Evolutionary conservation across 352 stramenopile species (phyloP).

Genomic region (Phytopythium montanum): DNA sequence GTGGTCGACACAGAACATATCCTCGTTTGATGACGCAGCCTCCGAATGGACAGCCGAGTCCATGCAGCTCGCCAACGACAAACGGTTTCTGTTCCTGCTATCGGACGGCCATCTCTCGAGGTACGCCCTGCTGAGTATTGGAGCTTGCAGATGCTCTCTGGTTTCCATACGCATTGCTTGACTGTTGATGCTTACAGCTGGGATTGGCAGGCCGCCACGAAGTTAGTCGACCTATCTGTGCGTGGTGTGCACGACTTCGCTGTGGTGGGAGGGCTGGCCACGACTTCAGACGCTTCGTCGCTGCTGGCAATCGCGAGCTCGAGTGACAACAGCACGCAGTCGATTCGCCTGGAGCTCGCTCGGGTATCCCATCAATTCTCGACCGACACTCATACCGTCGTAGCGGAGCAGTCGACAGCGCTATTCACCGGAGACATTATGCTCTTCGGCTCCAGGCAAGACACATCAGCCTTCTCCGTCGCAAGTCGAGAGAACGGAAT

Average conservation of each 20-base stretch:
- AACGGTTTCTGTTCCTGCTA: not conserved
- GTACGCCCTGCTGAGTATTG: not conserved
- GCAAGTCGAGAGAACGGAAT: not conserved
- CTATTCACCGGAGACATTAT: not conserved
- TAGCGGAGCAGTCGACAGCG: not conserved
- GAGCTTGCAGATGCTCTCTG: not conserved
- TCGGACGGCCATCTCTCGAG: not conserved
- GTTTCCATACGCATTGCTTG: not conserved
- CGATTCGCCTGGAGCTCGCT: not conserved
- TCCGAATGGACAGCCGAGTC: not conserved
- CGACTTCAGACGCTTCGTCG: not conserved
- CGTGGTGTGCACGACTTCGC: not conserved
- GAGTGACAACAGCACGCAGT: not conserved
- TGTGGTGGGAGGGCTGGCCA: not conserved
- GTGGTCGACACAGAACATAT: not conserved
- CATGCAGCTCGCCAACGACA: constrained; percentile 1
- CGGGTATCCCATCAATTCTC: not conserved
- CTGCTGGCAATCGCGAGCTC: not conserved
- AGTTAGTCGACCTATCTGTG: not conserved
- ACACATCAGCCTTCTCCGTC: not conserved
- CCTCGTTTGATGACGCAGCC: not conserved
- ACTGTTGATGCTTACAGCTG: not conserved
- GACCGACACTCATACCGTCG: not conserved
- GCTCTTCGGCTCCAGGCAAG: not conserved
- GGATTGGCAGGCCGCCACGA: not conserved